Base-by-base conservation (phyloP, 371 early-diverging fungal genomes). In the Entomophthora muscae region DNA sequence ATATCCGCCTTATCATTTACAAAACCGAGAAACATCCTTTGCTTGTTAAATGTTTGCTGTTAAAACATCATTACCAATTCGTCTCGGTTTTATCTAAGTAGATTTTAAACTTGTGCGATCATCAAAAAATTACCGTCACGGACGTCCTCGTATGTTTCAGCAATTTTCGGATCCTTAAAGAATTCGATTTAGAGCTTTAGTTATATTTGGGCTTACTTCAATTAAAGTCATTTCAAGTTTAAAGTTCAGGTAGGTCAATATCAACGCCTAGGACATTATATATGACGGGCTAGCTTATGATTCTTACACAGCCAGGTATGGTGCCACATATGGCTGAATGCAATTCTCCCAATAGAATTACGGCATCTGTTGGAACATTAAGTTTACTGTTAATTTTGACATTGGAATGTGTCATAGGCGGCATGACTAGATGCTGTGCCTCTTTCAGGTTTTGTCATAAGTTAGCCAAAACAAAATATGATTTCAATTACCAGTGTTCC, bases 131-230 rank as follows among this genome's bases (percentile, higher is more conserved):
- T 62, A 62, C 62, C 62, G 26, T 62, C 53, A 21, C 62, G 52
- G 26, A 62, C 53, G n/a, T 52, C 53, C 12, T 52, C n/a, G 24
- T 62, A 62, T 3, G 62, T 62, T 62, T 62, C 7, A 3, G n/a
- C 53, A 62, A 62, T 62, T 52, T 62, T n/a, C 21, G 62, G 62
- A 52, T 62, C 62, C 62, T 62, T 17, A 21, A 51, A 52, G 21
- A 51, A 32, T 1, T 23, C 27, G 21, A 52, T 12, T 33, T 33
- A 52, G 5, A 52, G 7, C 3, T 33, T 10, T 12, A 21, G n/a
- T 3, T 24, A 52, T 7, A 26, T 26, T 54, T 53, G 5, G 26
- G 24, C 30, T 58, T 58, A 58, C 58, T 30, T 62, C 62, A 62
- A 62, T 52, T 29, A 62, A 53, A 28, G 62, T 62, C 62, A 62